Conservation (phyloP, 257 asterid genomes). For the Fraxinus cuspidata region DNA sequence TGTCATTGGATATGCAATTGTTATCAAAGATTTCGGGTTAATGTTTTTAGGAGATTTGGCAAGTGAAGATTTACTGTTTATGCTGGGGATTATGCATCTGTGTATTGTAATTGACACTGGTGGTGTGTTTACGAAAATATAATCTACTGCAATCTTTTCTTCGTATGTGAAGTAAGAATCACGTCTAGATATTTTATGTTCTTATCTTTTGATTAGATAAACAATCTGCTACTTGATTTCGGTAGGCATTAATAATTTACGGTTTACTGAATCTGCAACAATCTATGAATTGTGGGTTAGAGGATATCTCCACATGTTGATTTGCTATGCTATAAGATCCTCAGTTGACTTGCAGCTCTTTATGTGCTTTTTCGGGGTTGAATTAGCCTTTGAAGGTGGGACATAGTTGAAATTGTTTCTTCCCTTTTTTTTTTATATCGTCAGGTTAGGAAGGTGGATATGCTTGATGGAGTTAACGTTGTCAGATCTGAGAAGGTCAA, state of each 20-base stretch:
- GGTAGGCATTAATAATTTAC: neutral
- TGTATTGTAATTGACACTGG: neutral
- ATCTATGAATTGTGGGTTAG: neutral
- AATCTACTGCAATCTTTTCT: neutral
- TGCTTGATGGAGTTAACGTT: constrained; percentile 77
- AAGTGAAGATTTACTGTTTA: neutral
- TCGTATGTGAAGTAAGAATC: neutral
- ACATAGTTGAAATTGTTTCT: neutral
- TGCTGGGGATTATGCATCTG: neutral
- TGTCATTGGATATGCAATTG: neutral
- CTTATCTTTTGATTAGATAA: neutral
- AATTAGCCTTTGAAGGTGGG: neutral
- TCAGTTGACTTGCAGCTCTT: neutral
- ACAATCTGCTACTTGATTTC: neutral
- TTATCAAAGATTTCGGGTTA: too few relatives aligned
- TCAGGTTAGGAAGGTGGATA: constrained; percentile 83
- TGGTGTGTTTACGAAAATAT: neutral
- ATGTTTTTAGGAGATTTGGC: neutral
- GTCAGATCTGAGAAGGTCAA: constrained; percentile 86
- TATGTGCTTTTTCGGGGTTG: neutral
- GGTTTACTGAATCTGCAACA: neutral
- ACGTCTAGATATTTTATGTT: neutral
- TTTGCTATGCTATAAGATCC: neutral
- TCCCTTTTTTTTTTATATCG: too few relatives aligned
- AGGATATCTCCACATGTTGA: neutral